Percentiles rank a stretch among this genome's conserved stretches.
Evolutionary conservation across 148 eudicot genomes (phyloP).

Genomic region (Chenopodium quinoa): DNA sequence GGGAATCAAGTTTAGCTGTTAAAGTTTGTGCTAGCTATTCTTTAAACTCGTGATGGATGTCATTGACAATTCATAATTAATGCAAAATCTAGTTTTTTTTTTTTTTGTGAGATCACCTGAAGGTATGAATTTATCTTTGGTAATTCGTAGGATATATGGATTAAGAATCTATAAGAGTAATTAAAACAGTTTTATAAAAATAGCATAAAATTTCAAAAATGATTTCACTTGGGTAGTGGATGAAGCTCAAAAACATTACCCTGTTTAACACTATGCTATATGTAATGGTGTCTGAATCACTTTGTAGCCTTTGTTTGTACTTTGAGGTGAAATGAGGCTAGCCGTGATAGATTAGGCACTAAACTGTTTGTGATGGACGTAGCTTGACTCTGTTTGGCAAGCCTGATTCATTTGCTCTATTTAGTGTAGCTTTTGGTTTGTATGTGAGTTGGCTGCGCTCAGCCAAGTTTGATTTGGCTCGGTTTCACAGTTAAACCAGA

Average conservation of each 20-base stretch:
- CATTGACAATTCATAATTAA: too few species aligned
- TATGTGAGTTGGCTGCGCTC: not conserved
- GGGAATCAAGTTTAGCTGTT: not conserved
- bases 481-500: too few species aligned
- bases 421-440: not conserved
- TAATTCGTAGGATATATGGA: not conserved
- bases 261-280: too few species aligned
- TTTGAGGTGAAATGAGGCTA: not conserved
- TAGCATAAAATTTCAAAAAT: too few species aligned
- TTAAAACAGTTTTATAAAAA: too few species aligned
- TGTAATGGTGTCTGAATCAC: not conserved
- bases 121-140: not conserved
- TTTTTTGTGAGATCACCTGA: too few species aligned
- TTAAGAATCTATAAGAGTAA: too few species aligned
- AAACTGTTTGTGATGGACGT: not conserved
- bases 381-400: not conserved
- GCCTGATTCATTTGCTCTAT: not conserved
- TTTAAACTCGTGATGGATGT: not conserved
- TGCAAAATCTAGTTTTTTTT: not conserved
- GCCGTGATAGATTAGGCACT: not conserved
- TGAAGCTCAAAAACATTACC: not conserved
- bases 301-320: not conserved
- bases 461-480: too few species aligned
- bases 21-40: not conserved
- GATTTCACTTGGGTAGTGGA: not conserved